Percentiles rank a stretch among this genome's conserved stretches.
Conservation (phyloP, 2,329 filamentous ascomycete genomes). For the Coniochaeta sp. region DNA sequence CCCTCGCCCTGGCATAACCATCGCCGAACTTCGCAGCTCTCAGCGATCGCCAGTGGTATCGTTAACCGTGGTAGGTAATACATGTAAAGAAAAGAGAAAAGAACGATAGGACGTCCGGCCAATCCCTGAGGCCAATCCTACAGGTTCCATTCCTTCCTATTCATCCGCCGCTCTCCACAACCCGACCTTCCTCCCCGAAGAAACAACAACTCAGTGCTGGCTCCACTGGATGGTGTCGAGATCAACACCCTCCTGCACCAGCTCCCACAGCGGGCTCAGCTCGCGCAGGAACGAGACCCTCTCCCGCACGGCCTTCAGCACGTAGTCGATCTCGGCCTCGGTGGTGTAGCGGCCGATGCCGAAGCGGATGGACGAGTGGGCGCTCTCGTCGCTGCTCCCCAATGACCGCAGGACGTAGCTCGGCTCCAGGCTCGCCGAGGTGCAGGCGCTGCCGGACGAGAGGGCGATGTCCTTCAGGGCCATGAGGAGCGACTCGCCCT, state of each 20-base stretch:
- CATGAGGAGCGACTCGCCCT: constrained; percentile 97
- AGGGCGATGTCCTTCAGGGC: constrained; percentile 96
- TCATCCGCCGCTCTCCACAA: neutral
- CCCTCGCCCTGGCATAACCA: neutral
- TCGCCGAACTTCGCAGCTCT: neutral
- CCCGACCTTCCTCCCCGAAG: neutral
- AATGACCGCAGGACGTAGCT: constrained; percentile 93
- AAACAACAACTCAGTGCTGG: constrained; percentile 59
- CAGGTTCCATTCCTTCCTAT: neutral
- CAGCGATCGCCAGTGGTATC: neutral
- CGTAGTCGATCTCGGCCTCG: constrained; percentile 92
- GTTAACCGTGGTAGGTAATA: neutral
- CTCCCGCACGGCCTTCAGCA: constrained; percentile 86
- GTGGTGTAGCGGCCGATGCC: constrained; percentile 97
- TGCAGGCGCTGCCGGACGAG: constrained; percentile 94
- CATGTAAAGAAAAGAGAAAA: neutral
- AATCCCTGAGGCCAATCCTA: neutral
- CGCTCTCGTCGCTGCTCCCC: constrained; percentile 94
- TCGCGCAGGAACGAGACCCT: constrained; percentile 90
- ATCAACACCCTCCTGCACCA: constrained; percentile 95
- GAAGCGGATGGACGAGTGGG: constrained; percentile 95
- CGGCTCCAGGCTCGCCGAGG: constrained; percentile 90
- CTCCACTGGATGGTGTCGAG: constrained; percentile 97
- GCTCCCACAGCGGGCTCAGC: constrained; percentile 91
- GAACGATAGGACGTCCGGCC: neutral